phyloP scores from a whole-genome alignment of 2,329 filamentous ascomycete species.

The Calonectria pauciramosa region DNA sequence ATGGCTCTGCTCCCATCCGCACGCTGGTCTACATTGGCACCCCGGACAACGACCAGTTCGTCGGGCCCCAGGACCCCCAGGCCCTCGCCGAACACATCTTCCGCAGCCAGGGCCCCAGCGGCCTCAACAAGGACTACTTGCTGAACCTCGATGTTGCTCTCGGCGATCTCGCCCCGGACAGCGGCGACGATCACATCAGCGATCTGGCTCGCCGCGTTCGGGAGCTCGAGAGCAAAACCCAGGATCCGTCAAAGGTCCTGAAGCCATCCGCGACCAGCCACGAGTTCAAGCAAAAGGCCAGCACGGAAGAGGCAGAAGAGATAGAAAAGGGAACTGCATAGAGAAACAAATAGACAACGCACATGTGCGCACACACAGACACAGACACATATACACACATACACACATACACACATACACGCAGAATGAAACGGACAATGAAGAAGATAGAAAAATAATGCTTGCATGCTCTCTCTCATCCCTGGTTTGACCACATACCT shows the following conservation, averaged over 20 bases:
- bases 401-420: slow-evolving; percentile 20
- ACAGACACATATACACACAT: slow-evolving; percentile 22
- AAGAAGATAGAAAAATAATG: slow-evolving; percentile 18
- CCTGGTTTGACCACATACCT: not conserved
- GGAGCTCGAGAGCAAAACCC: slow-evolving; percentile 59
- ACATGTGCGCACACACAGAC: slow-evolving; percentile 12
- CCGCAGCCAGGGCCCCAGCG: slow-evolving; percentile 83
- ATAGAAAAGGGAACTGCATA: slow-evolving; percentile 41
- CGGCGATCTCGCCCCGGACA: slow-evolving; percentile 78
- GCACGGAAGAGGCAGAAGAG: slow-evolving; percentile 48
- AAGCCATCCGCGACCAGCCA: slow-evolving; percentile 27
- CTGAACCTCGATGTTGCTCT: slow-evolving; percentile 84
- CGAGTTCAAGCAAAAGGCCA: slow-evolving; percentile 42
- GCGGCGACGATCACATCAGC: slow-evolving; percentile 85
- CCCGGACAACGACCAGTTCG: slow-evolving; percentile 92
- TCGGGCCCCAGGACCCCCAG: slow-evolving; percentile 85
- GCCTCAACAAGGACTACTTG: slow-evolving; percentile 91
- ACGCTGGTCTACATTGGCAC: slow-evolving; percentile 94
- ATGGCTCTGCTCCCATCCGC: slow-evolving; percentile 57
- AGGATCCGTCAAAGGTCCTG: slow-evolving; percentile 25
- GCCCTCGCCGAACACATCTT: slow-evolving; percentile 85
- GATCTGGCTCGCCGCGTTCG: slow-evolving; percentile 83
- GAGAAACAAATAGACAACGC: not conserved
- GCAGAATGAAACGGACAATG: slow-evolving; percentile 14
- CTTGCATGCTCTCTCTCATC: slow-evolving; percentile 19